These are phyloP conservation scores for Cercophora samala DNA, from an alignment of 495 filamentous ascomycete genomes.

Conservation along the genomic window DNA sequence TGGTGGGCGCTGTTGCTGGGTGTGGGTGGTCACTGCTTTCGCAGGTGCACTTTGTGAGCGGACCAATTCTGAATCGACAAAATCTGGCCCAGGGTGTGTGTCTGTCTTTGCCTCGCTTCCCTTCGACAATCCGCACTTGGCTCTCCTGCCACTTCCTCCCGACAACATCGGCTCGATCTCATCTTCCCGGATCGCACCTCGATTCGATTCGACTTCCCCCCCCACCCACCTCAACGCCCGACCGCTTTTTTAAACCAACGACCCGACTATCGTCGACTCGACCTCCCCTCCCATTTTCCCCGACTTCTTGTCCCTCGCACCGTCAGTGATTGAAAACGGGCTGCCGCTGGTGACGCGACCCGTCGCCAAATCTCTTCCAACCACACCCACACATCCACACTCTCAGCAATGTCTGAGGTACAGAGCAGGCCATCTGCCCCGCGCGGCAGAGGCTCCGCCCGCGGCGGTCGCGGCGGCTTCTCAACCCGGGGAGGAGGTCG, in stretches of 20 bases:
- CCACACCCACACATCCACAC: constrained; percentile 28
- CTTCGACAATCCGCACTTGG: constrained; percentile 20
- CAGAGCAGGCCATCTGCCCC: constrained; percentile 68
- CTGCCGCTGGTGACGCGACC: constrained; percentile 44
- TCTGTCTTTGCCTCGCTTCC: constrained; percentile 26
- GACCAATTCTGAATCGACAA: constrained; percentile 36
- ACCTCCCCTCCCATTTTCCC: constrained; percentile 36
- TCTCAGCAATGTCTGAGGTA: constrained; percentile 83
- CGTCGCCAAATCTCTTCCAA: constrained; percentile 34
- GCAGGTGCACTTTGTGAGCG: constrained; percentile 19
- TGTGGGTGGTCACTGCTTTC: constrained; percentile 26
- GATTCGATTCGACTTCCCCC: constrained; percentile 28
- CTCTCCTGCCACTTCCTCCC: constrained; percentile 25
- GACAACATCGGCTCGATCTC: constrained; percentile 30
- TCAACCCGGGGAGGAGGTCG: constrained; percentile 69
- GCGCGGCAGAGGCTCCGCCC: constrained; percentile 43
- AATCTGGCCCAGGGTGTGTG: constrained; percentile 26
- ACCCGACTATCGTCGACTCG: constrained; percentile 21
- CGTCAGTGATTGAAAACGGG: constrained; percentile 21
- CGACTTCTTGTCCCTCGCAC: constrained; percentile 26
- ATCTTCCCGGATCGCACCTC: constrained; percentile 33
- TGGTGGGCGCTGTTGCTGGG: constrained; percentile 11
- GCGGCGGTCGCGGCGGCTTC: constrained; percentile 73
- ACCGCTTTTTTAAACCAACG: constrained; percentile 21
- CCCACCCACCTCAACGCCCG: no score